Evolutionary conservation across 257 asterid genomes (phyloP).

Genomic region (Solanum pinnatisectum): DNA sequence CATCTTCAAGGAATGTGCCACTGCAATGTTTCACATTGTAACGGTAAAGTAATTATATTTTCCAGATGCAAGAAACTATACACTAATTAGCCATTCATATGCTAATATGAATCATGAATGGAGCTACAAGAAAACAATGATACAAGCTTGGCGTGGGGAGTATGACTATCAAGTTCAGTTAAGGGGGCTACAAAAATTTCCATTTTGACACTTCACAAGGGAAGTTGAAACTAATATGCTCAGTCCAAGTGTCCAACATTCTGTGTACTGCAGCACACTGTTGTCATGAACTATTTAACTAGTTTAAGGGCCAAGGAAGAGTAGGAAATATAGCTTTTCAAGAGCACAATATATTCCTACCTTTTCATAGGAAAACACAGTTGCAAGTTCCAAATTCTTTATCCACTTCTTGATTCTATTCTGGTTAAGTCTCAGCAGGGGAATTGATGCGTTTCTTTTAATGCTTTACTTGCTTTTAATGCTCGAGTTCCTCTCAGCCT

Average conservation of each 20-base stretch:
- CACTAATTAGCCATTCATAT: neutral
- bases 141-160: neutral
- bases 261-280: neutral
- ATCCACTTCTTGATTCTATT: neutral
- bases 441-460: neutral
- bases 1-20: slow-evolving; percentile 93
- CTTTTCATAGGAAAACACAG: neutral
- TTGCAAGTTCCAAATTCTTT: neutral
- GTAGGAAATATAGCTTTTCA: neutral
- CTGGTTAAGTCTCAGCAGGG: neutral
- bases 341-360: neutral
- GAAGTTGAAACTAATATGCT: neutral
- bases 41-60: neutral
- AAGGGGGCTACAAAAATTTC: neutral
- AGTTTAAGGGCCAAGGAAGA: neutral
- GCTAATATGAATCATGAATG: neutral
- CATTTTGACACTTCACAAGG: neutral
- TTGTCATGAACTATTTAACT: neutral
- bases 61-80: neutral
- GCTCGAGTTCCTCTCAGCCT: neutral
- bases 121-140: neutral
- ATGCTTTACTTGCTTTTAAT: neutral
- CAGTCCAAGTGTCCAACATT: neutral
- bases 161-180: neutral
- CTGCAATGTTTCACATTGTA: slow-evolving; percentile 33